phyloP scores from a whole-genome alignment of 192 early-diverging fungal genomes.

The Coemansia sp. region DNA sequence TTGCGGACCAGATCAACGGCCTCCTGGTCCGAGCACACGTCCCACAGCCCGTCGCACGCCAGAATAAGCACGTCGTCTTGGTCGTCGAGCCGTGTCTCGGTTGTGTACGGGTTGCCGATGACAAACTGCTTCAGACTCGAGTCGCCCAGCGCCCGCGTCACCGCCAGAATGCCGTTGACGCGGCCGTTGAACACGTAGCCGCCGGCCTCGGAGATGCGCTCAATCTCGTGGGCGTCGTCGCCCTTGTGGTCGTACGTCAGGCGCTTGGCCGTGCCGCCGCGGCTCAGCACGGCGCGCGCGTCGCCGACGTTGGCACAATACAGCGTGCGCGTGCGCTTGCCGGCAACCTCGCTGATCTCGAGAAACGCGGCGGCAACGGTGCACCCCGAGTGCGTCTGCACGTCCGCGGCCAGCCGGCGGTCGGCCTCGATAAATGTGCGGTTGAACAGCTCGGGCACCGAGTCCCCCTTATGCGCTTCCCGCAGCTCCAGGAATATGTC shows the following conservation, averaged over 20 bases:
- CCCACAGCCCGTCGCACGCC: slow-evolving; percentile 99
- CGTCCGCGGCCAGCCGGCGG: slow-evolving; percentile 70
- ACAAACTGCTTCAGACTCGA: slow-evolving; percentile 96
- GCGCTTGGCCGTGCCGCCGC: slow-evolving; percentile 75
- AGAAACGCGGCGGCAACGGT: slow-evolving; percentile 87
- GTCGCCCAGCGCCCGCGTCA: slow-evolving; percentile 95
- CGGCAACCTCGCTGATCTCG: slow-evolving; percentile 17
- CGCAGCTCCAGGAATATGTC: slow-evolving; percentile 67
- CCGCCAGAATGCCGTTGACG: slow-evolving; percentile 94
- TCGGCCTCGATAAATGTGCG: slow-evolving; percentile 81
- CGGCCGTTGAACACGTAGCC: slow-evolving; percentile 98
- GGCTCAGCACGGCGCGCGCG: slow-evolving; percentile 91
- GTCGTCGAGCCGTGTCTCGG: slow-evolving; percentile 76
- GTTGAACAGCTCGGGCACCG: slow-evolving; percentile 82
- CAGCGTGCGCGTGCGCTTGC: slow-evolving; percentile 49
- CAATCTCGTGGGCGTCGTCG: slow-evolving; percentile 83
- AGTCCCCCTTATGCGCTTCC: slow-evolving; percentile 49
- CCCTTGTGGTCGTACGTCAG: slow-evolving; percentile 99
- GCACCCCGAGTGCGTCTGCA: slow-evolving; percentile 84
- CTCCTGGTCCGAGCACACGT: slow-evolving; percentile 93
- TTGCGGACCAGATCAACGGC: slow-evolving; percentile 85
- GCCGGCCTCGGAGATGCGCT: slow-evolving; percentile 87
- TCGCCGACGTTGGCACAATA: slow-evolving; percentile 98
- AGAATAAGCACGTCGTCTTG: slow-evolving; percentile 85
- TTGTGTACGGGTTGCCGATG: slow-evolving; percentile 93